Conservation (phyloP, 495 filamentous ascomycete species). For the Tuber magnatum region DNA sequence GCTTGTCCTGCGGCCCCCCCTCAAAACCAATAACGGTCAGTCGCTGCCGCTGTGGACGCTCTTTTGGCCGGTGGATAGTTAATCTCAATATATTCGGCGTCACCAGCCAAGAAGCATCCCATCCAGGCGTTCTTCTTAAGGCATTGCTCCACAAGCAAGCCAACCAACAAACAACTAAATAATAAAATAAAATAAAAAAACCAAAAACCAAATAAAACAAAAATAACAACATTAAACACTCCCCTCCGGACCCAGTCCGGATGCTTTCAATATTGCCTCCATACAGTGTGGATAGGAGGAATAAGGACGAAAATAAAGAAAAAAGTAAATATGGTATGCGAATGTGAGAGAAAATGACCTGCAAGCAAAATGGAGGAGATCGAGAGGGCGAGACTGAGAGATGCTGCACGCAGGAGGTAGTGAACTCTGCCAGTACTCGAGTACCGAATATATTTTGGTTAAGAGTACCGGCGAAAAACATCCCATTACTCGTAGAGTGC, state of each 20-base stretch:
- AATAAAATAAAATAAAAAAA: no score
- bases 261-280: no score
- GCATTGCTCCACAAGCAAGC: no score
- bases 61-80: neutral
- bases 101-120: no score
- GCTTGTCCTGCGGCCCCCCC: neutral
- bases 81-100: no score
- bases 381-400: neutral
- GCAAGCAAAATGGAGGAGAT: neutral
- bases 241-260: no score
- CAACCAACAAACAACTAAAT: no score
- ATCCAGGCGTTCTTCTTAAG: no score
- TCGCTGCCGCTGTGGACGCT: neutral
- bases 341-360: neutral
- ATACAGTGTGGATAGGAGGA: no score
- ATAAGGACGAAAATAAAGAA: conserved; percentile 6
- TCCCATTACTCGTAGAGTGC: neutral
- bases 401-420: neutral
- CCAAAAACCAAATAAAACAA: no score
- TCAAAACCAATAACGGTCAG: neutral
- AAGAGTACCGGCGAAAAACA: neutral
- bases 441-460: no score
- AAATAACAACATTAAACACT: no score
- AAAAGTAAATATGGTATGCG: neutral
- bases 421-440: neutral